Evolutionary conservation across 2,329 filamentous ascomycete species (phyloP).

Genomic region (Ceratocystiopsis sp.): DNA sequence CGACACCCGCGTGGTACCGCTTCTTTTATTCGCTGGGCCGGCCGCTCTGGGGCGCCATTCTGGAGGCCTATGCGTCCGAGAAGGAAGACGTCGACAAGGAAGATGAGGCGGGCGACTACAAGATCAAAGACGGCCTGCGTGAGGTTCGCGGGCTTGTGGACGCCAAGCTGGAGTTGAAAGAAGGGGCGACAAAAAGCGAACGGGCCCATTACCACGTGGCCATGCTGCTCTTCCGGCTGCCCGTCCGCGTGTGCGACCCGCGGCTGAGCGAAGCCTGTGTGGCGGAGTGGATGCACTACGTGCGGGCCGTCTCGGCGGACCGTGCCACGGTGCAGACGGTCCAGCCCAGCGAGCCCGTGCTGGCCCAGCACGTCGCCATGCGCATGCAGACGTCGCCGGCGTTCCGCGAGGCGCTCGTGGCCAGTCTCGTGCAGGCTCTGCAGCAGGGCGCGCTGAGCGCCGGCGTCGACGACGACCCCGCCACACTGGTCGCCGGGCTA

Average conservation of each 20-base stretch:
- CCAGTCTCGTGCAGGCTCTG: background rate
- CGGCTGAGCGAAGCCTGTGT: slow-evolving; percentile 2
- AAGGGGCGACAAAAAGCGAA: background rate
- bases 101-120: background rate
- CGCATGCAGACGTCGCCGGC: background rate
- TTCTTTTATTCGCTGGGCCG: background rate
- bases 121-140: background rate
- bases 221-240: background rate
- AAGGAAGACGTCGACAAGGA: background rate
- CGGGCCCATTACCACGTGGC: background rate
- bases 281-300: slow-evolving; percentile 2
- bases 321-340: background rate
- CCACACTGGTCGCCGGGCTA: background rate
- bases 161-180: background rate
- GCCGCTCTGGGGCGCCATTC: background rate
- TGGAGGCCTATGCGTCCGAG: background rate
- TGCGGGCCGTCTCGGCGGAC: background rate
- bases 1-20: background rate
- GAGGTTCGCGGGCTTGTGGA: background rate
- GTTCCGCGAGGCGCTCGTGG: background rate
- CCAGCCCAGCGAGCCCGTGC: background rate
- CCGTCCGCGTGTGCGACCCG: background rate
- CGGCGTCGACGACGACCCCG: background rate
- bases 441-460: background rate
- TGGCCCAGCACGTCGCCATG: background rate